Evolutionary conservation across 2,329 filamentous ascomycete species (phyloP), one percentile per base, ranked within the genome.

Genomic region (Penicillium janthinellum): DNA sequence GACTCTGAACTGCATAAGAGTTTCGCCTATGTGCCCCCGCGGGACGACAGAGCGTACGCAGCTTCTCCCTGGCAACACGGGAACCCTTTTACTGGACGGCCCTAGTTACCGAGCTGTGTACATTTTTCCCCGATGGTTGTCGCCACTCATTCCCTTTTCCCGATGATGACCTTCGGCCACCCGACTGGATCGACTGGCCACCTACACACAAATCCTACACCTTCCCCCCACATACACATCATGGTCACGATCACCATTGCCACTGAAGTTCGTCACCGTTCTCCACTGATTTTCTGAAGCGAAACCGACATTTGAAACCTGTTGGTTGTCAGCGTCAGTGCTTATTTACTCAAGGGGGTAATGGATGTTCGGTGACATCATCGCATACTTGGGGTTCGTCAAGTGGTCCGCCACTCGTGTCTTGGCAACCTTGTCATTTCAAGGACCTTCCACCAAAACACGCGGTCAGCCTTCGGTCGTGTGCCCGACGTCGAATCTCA

Each of bases 291-390:
- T 45, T 53, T 65, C 44, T 58, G 59, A 54, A 54, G 39, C 39
- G 39, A 42, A 35, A 54, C 22, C 60, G 42, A 55, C 56, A 45
- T 56, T 47, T 56, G 56, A 54, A 54, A 34, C 28, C n/a, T 42
- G 35, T 44, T 11, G n/a, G 28, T 44, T 44, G 14, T 54, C 50
- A 61, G 50, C 57, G 52, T 44, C n/a, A 54, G 53, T 52, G 57
- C 56, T 63, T 58, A 59, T 63, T 62, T 61, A 61, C 53, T 56
- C 56, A 63, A 65, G 65, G 65, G 61, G 51, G 28, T 35, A 62
- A 60, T 54, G 54, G 60, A 66, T 65, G 51, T 56, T 56, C 53
- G 28, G 67, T 73, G 70, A 71, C 70, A 72, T 71, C 70, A 73
- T 68, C 57, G 58, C 65, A 69, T 70, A 58, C 59, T 61, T 61